Conservation (phyloP, 2,329 filamentous ascomycete genomes). For the Acrocalymma vagum region DNA sequence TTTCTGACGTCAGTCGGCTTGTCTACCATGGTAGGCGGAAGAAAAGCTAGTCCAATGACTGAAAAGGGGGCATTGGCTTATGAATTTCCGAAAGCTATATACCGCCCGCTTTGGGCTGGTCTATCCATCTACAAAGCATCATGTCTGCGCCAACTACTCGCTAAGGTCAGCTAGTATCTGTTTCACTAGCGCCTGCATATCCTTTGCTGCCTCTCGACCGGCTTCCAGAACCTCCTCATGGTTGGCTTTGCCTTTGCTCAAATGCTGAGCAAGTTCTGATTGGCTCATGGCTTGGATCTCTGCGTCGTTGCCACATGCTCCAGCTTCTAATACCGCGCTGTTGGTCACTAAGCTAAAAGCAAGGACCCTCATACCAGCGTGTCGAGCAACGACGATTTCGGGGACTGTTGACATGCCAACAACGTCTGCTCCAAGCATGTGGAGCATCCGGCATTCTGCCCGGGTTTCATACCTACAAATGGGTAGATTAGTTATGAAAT, state of each 20-base stretch:
- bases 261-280: slow-evolving; percentile 61
- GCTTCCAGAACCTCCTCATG: slow-evolving; percentile 73
- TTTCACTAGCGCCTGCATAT: slow-evolving; percentile 66
- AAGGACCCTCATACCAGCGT: slow-evolving; percentile 69
- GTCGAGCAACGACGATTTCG: slow-evolving; percentile 72
- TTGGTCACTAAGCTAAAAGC: slow-evolving; percentile 74
- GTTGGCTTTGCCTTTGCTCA: slow-evolving; percentile 68
- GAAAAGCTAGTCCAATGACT: no score
- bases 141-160: slow-evolving; percentile 18
- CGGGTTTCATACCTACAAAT: slow-evolving; percentile 67
- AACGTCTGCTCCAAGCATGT: slow-evolving; percentile 69
- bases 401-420: slow-evolving; percentile 77
- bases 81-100: no score
- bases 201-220: slow-evolving; percentile 65
- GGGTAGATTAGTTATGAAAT: slow-evolving; percentile 1
- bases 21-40: no score
- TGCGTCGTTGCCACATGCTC: slow-evolving; percentile 65
- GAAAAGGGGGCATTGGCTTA: no score
- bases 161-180: slow-evolving; percentile 53
- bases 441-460: slow-evolving; percentile 70
- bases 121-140: background rate
- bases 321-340: slow-evolving; percentile 66
- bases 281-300: slow-evolving; percentile 60
- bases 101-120: no score
- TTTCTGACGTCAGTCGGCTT: no score